A percentile compares a stretch with the other conserved stretches of the same genome.
phyloP scores from a whole-genome alignment of 805 yeast genomes.

The Teunomyces atbi region DNA sequence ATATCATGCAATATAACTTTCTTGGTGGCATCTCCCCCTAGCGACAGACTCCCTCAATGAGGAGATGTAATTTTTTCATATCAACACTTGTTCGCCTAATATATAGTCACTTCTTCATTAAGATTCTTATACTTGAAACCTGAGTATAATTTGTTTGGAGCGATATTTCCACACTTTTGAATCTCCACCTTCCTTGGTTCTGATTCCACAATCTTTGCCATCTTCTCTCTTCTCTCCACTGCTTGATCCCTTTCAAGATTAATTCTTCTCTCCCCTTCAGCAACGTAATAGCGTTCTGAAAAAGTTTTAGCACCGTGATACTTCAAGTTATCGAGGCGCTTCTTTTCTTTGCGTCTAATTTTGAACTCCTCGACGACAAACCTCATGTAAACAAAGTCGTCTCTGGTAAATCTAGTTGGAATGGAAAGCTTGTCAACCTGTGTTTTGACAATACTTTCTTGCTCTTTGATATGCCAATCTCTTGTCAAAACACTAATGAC shows the following conservation, averaged over 20 bases:
- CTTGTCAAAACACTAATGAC: not conserved
- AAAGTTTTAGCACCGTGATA: not conserved
- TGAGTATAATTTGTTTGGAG: slow-evolving; percentile 1
- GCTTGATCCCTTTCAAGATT: not conserved
- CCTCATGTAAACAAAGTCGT: not conserved
- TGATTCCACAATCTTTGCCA: not conserved
- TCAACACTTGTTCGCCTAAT: not conserved
- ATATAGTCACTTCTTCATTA: not conserved
- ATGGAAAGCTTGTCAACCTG: not conserved
- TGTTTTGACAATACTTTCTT: not conserved
- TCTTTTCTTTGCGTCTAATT: not conserved
- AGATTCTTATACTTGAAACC: slow-evolving; percentile 3
- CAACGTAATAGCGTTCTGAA: not conserved
- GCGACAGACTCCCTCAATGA: not conserved
- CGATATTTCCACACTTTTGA: not conserved
- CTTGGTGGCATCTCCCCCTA: not conserved
- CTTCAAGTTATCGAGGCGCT: not conserved
- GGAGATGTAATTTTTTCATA: not conserved
- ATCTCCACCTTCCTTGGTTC: not conserved
- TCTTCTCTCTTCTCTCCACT: not conserved
- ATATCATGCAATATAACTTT: not conserved
- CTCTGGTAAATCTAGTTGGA: not conserved
- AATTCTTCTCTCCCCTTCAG: not conserved
- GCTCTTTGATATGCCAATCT: not conserved
- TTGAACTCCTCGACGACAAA: not conserved